phyloP scores from a whole-genome alignment of 2,329 filamentous ascomycete genomes.

The Aureobasidium sp. region DNA sequence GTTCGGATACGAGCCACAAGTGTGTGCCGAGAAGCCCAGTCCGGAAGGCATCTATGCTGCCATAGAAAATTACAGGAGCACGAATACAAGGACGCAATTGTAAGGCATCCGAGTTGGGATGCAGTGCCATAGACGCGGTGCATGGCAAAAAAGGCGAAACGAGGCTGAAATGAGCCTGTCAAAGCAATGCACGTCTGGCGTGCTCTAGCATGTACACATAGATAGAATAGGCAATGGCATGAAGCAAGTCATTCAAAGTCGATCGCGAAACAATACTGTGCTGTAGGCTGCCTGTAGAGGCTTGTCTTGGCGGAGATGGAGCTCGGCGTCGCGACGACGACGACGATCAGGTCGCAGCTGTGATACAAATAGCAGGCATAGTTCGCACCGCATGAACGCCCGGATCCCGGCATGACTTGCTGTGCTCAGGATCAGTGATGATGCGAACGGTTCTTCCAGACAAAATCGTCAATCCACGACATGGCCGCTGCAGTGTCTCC shows the following conservation, averaged over 20 bases:
- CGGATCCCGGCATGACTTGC: constrained; percentile 1
- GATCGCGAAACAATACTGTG: background rate
- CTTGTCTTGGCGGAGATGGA: background rate
- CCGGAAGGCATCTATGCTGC: constrained; percentile 57
- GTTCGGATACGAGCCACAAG: constrained; percentile 62
- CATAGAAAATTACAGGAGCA: constrained; percentile 2
- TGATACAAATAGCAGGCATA: constrained; percentile 2
- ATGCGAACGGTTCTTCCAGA: background rate
- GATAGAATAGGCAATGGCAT: background rate
- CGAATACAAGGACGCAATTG: background rate
- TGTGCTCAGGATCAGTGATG: background rate
- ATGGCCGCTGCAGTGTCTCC: constrained; percentile 11
- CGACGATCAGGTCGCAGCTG: background rate
- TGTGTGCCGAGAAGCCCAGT: constrained; percentile 74
- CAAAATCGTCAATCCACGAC: constrained; percentile 1
- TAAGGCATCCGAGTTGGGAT: background rate
- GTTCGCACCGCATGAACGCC: constrained; percentile 2
- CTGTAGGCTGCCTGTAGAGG: background rate
- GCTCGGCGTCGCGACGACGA: background rate
- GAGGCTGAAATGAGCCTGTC: background rate
- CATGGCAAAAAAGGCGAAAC: background rate
- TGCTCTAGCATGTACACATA: background rate
- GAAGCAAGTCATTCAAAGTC: constrained; percentile 1
- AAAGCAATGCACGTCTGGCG: background rate
- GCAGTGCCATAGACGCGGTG: background rate